These are phyloP conservation scores for Aspergillus fumigatiaffinis DNA, from an alignment of 2,329 filamentous ascomycete genomes.

Conservation along the genomic window DNA sequence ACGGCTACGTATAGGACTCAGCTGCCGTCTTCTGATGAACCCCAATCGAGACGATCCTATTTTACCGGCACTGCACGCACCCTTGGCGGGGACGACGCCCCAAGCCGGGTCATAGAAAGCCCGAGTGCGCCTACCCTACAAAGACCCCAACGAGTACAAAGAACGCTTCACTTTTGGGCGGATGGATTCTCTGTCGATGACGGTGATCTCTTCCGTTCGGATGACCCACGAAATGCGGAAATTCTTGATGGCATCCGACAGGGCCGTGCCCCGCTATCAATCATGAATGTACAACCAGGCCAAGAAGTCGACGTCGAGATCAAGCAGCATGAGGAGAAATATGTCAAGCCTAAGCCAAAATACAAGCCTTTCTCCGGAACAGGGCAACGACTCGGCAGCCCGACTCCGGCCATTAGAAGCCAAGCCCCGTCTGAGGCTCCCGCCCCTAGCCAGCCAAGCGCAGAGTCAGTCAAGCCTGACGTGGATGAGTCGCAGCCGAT, in stretches of 20 bases:
- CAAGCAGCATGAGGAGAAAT: conserved; percentile 61
- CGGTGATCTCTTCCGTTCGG: conserved; percentile 59
- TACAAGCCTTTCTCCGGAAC: conserved; percentile 60
- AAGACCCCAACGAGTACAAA: conserved; percentile 50
- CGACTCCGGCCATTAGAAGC: conserved; percentile 52
- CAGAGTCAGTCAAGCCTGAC: conserved; percentile 38
- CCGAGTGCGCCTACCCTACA: conserved; percentile 42
- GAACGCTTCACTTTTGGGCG: conserved; percentile 61
- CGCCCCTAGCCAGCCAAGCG: conserved; percentile 14
- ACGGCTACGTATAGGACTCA: conserved; percentile 21
- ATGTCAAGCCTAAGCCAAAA: conserved; percentile 59
- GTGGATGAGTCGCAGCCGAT: conserved; percentile 57
- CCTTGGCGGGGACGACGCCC: conserved; percentile 62
- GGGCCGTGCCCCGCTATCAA: conserved; percentile 58
- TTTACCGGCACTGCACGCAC: conserved; percentile 61
- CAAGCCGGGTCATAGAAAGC: conserved; percentile 54
- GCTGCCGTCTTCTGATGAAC: conserved; percentile 39
- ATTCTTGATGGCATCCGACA: conserved; percentile 61
- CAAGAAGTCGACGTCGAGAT: conserved; percentile 64
- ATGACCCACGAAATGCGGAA: conserved; percentile 59
- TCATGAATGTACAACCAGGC: conserved; percentile 59
- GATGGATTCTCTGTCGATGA: conserved; percentile 66
- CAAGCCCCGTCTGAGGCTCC: conserved; percentile 30
- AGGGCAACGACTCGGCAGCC: conserved; percentile 61
- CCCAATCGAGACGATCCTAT: conserved; percentile 38